Evolutionary conservation across 352 stramenopile species (phyloP).

Genomic region (Sclerospora graminicola): DNA sequence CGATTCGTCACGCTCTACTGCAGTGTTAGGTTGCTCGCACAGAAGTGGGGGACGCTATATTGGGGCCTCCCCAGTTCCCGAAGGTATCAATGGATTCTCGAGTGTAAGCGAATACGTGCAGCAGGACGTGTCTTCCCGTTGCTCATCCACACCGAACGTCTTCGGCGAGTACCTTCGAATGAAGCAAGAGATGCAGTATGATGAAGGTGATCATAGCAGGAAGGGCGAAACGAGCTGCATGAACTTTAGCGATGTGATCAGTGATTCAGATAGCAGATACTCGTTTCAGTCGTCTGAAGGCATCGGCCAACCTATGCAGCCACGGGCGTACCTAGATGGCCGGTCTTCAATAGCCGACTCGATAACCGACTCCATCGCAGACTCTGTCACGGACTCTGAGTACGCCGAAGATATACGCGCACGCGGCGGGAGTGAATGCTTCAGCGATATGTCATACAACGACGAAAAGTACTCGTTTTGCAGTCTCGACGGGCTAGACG

Average conservation of each 20-base stretch:
- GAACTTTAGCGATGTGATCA: constrained; percentile 38
- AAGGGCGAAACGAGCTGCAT: constrained; percentile 25
- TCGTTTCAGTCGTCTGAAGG: constrained; percentile 35
- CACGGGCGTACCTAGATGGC: constrained; percentile 11
- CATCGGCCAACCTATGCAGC: constrained; percentile 13
- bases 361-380: constrained; percentile 36
- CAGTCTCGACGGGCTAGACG: constrained; percentile 28
- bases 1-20: constrained; percentile 30
- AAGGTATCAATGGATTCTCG: constrained; percentile 30
- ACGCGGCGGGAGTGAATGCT: constrained; percentile 55
- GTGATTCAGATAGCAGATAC: constrained; percentile 53
- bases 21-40: constrained; percentile 32
- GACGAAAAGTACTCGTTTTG: constrained; percentile 74
- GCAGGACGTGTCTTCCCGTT: constrained; percentile 38
- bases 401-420: constrained; percentile 41
- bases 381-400: constrained; percentile 64
- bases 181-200: constrained; percentile 70
- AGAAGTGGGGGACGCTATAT: constrained; percentile 15
- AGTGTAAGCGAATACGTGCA: constrained; percentile 39
- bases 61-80: constrained; percentile 9
- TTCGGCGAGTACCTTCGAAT: constrained; percentile 68
- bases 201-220: constrained; percentile 21
- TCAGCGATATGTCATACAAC: constrained; percentile 76
- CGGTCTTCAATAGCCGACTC: constrained; percentile 39
- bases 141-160: constrained; percentile 46